Percentiles rank a stretch among this genome's conserved stretches.
Evolutionary conservation across 768 basidiomycete genomes (phyloP).

Genomic region (Psilocybe cyanescens): DNA sequence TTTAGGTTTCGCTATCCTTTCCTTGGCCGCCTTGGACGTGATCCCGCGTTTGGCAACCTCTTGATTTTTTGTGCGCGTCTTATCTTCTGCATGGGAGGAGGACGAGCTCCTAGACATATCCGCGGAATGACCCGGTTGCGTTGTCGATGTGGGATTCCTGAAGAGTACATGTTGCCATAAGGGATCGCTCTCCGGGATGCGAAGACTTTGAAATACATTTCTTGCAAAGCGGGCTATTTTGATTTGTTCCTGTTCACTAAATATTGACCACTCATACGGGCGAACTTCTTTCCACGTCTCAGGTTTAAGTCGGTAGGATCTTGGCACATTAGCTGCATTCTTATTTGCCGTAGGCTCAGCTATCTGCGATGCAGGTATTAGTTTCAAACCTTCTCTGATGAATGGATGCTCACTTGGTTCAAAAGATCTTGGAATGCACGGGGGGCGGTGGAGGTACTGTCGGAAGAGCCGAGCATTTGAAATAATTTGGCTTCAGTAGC

Average conservation of each 20-base stretch:
- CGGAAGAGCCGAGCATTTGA: slow-evolving; percentile 48
- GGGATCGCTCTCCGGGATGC: slow-evolving; percentile 62
- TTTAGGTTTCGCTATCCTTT: slow-evolving; percentile 49
- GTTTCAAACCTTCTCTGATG: background rate
- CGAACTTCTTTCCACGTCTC: slow-evolving; percentile 70
- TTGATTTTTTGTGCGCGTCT: slow-evolving; percentile 14
- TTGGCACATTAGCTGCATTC: slow-evolving; percentile 37
- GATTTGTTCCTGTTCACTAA: slow-evolving; percentile 50
- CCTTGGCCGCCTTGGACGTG: slow-evolving; percentile 48
- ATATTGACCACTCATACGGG: slow-evolving; percentile 62
- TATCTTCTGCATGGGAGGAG: slow-evolving; percentile 5
- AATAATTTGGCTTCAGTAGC: slow-evolving; percentile 55
- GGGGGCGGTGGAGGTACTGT: slow-evolving; percentile 34
- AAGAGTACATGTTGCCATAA: slow-evolving; percentile 60
- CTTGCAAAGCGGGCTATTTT: slow-evolving; percentile 58
- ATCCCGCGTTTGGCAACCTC: slow-evolving; percentile 50
- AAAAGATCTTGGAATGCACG: slow-evolving; percentile 52
- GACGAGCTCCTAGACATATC: slow-evolving; percentile 8
- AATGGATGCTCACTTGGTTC: slow-evolving; percentile 42
- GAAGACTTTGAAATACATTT: slow-evolving; percentile 47
- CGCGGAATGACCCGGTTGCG: slow-evolving; percentile 8
- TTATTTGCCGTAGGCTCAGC: slow-evolving; percentile 45
- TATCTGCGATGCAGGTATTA: slow-evolving; percentile 38
- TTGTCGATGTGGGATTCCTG: slow-evolving; percentile 23
- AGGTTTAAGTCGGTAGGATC: slow-evolving; percentile 57